Evolutionary conservation across 345 rosid genomes (phyloP).

Genomic region (Clausena lansium): DNA sequence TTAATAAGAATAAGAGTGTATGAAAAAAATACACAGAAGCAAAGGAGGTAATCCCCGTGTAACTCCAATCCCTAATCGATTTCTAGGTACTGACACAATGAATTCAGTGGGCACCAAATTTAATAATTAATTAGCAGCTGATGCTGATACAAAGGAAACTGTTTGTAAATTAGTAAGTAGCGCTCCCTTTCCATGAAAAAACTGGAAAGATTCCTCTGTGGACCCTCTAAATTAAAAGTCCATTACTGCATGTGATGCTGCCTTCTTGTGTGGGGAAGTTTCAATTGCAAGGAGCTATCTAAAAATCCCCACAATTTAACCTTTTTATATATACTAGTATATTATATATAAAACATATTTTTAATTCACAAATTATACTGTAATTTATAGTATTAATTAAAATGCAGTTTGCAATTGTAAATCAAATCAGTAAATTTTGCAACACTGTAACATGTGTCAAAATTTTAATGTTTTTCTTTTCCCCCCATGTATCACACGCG

Average conservation of each 20-base stretch:
- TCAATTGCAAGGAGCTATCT: not conserved
- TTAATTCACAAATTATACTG: no score
- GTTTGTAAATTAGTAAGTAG: not conserved
- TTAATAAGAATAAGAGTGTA: no score
- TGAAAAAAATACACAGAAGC: no score
- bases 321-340: no score
- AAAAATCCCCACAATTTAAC: not conserved
- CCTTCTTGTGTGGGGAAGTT: not conserved
- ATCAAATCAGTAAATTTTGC: not conserved
- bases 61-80: not conserved
- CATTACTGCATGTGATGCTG: not conserved
- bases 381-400: no score
- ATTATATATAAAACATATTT: no score
- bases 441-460: not conserved
- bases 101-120: not conserved
- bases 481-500: no score
- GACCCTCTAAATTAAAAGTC: not conserved
- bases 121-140: not conserved
- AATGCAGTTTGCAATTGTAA: not conserved
- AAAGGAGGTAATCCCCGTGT: not conserved
- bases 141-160: not conserved
- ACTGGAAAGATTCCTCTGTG: conserved; percentile 3
- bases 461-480: no score
- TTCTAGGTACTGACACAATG: not conserved
- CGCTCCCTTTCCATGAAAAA: not conserved